Evolutionary conservation across 2,329 filamentous ascomycete genomes (phyloP).

Genomic region (Byssothecium circinans): DNA sequence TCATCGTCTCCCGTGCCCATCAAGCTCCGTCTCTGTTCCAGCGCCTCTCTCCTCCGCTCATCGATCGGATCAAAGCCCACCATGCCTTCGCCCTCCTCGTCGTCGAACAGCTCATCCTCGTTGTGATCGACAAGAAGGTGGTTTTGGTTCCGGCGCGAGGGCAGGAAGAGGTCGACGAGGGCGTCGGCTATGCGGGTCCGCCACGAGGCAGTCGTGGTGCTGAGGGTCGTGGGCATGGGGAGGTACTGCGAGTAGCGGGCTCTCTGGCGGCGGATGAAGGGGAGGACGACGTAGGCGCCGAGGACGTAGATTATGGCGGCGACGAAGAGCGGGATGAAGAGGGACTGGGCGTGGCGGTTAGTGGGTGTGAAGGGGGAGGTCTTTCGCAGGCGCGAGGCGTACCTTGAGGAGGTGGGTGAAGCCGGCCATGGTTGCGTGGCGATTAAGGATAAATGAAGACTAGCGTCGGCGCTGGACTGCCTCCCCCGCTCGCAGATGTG

Average conservation of each 20-base stretch:
- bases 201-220: conserved; percentile 24
- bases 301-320: conserved; percentile 48
- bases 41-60: conserved; percentile 40
- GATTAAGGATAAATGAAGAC: neutral
- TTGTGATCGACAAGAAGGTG: conserved; percentile 33
- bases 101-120: conserved; percentile 47
- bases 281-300: conserved; percentile 46
- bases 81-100: conserved; percentile 52
- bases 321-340: conserved; percentile 50
- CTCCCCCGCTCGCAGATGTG: too few relatives aligned
- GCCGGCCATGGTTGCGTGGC: conserved; percentile 31
- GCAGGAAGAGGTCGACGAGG: conserved; percentile 37
- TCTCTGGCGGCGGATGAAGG: conserved; percentile 49
- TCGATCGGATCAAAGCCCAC: conserved; percentile 48
- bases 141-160: conserved; percentile 31
- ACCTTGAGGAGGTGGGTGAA: conserved; percentile 41
- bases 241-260: conserved; percentile 49
- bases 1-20: conserved; percentile 48
- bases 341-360: conserved; percentile 41
- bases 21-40: conserved; percentile 43
- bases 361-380: conserved; percentile 5
- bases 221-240: conserved; percentile 39
- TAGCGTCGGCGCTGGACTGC: too few relatives aligned
- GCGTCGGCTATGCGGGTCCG: conserved; percentile 41
- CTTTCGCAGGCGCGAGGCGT: conserved; percentile 4